A percentile compares a stretch with the other conserved stretches of the same genome.
Evolutionary conservation across 768 basidiomycete genomes (phyloP).

Genomic region (Baorangia bicolor): DNA sequence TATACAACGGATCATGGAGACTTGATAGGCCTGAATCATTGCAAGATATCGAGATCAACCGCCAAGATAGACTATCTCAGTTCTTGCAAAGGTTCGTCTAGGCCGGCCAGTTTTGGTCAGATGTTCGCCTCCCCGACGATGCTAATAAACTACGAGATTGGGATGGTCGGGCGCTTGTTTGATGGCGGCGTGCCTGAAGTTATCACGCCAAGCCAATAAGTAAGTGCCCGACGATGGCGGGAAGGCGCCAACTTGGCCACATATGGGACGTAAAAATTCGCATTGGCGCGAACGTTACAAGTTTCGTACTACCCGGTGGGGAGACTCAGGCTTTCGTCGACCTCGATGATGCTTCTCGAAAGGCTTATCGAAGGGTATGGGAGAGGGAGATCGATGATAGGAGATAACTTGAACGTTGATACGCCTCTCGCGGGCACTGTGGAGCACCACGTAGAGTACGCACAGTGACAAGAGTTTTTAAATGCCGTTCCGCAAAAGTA

Average conservation of each 20-base stretch:
- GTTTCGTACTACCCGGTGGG: constrained; percentile 10
- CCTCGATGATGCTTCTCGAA: neutral
- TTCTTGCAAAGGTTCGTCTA: neutral
- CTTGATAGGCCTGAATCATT: neutral
- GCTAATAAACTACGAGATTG: neutral
- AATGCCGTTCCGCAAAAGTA: neutral
- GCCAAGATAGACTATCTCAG: neutral
- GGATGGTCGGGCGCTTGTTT: neutral
- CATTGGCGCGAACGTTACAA: neutral
- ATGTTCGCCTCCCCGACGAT: neutral
- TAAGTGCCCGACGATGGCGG: neutral
- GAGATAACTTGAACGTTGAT: neutral
- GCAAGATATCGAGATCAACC: neutral
- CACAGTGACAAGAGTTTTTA: neutral
- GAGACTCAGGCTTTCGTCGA: neutral
- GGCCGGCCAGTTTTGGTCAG: neutral
- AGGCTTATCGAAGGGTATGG: neutral
- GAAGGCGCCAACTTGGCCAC: neutral
- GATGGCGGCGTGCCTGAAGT: neutral
- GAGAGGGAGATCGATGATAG: neutral
- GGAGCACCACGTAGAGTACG: neutral
- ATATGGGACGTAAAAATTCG: neutral
- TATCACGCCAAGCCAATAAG: neutral
- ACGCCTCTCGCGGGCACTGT: neutral
- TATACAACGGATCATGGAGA: constrained; percentile 4